A percentile compares a stretch with the other conserved stretches of the same genome.
phyloP scores from a whole-genome alignment of 73 alveolate species.

The Tetrahymena thermophila region DNA sequence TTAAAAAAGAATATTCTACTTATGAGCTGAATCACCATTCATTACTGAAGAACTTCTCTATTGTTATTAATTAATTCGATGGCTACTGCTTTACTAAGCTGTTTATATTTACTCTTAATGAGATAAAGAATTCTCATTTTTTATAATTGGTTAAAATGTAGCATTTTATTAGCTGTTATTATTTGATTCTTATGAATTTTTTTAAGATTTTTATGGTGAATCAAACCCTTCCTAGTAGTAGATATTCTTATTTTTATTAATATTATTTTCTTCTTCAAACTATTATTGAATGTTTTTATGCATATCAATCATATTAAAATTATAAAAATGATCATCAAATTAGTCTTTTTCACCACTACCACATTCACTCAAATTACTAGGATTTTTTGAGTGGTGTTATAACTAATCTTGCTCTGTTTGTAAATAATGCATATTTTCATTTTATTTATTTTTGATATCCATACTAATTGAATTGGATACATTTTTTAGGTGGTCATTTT shows the following conservation, averaged over 20 bases:
- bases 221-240: background rate
- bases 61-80: too few relatives aligned
- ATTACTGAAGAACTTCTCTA: background rate
- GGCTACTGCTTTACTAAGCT: background rate
- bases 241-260: background rate
- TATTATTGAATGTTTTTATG: background rate
- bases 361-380: background rate
- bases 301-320: background rate
- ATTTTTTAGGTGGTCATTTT: background rate
- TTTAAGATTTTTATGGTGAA: background rate
- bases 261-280: background rate
- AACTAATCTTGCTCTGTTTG: background rate
- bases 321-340: background rate
- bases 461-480: background rate
- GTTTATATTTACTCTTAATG: background rate
- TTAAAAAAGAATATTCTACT: background rate
- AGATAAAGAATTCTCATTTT: background rate
- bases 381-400: background rate
- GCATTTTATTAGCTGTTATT: background rate
- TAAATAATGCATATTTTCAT: background rate
- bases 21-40: background rate
- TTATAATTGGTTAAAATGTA: background rate
- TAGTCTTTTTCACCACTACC: background rate
- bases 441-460: background rate
- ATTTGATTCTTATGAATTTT: background rate